These are phyloP conservation scores for Magnaporthales sp. DNA, from an alignment of 2,329 filamentous ascomycete genomes.

Conservation along the genomic window DNA sequence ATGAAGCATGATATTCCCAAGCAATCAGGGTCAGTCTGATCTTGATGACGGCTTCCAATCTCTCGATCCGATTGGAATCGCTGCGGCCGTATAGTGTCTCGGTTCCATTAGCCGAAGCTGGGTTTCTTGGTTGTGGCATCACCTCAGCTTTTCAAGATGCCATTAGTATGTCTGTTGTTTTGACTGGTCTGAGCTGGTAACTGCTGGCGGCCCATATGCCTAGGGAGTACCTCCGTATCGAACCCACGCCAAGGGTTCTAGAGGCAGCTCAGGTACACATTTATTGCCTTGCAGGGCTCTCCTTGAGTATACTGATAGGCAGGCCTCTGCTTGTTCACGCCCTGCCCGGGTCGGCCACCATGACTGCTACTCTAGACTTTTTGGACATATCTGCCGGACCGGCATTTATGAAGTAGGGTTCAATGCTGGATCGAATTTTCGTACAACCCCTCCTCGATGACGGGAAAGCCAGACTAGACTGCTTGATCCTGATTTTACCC, in stretches of 20 bases:
- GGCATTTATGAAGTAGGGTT: no score
- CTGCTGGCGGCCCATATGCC: no score
- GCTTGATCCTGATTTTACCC: neutral
- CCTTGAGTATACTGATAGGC: neutral
- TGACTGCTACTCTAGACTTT: neutral
- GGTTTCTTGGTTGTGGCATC: neutral
- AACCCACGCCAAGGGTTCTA: neutral
- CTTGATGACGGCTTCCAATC: neutral
- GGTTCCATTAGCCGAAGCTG: neutral
- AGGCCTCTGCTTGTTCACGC: neutral
- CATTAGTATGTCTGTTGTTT: neutral
- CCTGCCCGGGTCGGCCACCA: neutral
- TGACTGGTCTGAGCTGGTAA: no score
- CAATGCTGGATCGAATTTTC: no score
- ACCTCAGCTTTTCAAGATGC: neutral
- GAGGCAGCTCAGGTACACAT: no score
- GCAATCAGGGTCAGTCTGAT: neutral
- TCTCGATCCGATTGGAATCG: neutral
- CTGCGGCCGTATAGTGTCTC: neutral
- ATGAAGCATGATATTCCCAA: neutral
- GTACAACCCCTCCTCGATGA: neutral
- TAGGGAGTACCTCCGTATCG: no score
- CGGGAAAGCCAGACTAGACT: neutral
- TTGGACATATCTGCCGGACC: no score
- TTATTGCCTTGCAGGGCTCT: no score